Conservation (phyloP, 495 filamentous ascomycete genomes). For the Penicillium tannophilum region DNA sequence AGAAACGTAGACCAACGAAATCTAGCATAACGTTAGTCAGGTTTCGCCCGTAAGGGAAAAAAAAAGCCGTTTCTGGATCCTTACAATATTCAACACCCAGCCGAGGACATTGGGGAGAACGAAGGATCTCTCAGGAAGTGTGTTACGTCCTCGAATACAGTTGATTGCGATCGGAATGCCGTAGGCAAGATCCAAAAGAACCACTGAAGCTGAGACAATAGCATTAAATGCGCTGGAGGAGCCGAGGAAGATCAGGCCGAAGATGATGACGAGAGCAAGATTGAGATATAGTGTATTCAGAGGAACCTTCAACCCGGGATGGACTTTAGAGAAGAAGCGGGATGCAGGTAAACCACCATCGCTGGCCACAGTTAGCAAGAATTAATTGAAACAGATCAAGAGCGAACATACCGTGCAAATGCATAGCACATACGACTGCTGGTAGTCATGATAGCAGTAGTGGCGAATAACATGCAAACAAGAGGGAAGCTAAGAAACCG, state of each 20-base stretch:
- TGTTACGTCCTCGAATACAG: constrained; percentile 62
- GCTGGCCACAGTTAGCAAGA: constrained; percentile 33
- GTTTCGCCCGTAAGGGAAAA: not conserved
- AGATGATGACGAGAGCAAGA: constrained; percentile 62
- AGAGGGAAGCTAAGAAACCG: constrained; percentile 59
- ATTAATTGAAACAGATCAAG: not conserved
- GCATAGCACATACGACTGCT: constrained; percentile 77
- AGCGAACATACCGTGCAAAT: constrained; percentile 55
- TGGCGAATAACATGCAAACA: constrained; percentile 70
- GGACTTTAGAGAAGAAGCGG: constrained; percentile 62
- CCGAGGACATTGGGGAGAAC: constrained; percentile 58
- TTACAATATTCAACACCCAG: constrained; percentile 51
- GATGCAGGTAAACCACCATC: constrained; percentile 73
- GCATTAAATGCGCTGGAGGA: constrained; percentile 64
- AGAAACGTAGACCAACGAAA: constrained; percentile 65
- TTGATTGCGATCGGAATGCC: constrained; percentile 73
- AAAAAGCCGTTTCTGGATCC: not conserved
- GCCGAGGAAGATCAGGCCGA: constrained; percentile 76
- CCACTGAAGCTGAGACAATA: constrained; percentile 70
- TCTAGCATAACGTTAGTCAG: constrained; percentile 32
- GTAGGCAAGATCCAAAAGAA: constrained; percentile 71
- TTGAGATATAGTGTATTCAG: constrained; percentile 71
- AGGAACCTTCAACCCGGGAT: constrained; percentile 64
- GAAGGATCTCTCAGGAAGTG: constrained; percentile 65
- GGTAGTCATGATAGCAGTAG: constrained; percentile 74